Evolutionary conservation across 345 rosid genomes (phyloP).

Genomic region (Syzygium aqueum): DNA sequence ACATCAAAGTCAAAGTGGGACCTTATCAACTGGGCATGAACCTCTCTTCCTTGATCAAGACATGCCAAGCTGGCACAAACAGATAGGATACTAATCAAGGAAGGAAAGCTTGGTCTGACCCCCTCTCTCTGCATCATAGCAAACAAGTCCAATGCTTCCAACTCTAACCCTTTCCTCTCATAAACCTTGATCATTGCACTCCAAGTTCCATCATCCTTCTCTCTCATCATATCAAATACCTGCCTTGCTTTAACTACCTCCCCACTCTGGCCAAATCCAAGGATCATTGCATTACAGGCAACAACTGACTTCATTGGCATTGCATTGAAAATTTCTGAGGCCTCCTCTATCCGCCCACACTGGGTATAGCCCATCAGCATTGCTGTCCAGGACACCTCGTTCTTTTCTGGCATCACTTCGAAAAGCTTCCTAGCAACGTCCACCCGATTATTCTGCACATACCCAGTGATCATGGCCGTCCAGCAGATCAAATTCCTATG

Average conservation of each 20-base stretch:
- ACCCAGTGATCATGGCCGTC: slow-evolving; percentile 73
- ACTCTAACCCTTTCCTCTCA: slow-evolving; percentile 59
- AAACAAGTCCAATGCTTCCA: slow-evolving; percentile 60
- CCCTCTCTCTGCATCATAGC: slow-evolving; percentile 51
- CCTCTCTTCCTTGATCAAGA: slow-evolving; percentile 62
- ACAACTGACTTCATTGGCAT: slow-evolving; percentile 54
- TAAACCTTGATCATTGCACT: slow-evolving; percentile 61
- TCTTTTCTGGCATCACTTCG: slow-evolving; percentile 78
- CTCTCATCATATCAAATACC: slow-evolving; percentile 43
- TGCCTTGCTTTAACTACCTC: slow-evolving; percentile 43
- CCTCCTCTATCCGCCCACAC: slow-evolving; percentile 57
- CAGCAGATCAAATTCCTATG: slow-evolving; percentile 64
- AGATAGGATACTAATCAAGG: slow-evolving; percentile 57
- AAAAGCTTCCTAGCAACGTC: slow-evolving; percentile 80
- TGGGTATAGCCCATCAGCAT: slow-evolving; percentile 74
- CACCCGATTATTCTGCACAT: slow-evolving; percentile 46
- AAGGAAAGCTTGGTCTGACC: slow-evolving; percentile 43
- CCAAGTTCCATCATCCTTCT: slow-evolving; percentile 63
- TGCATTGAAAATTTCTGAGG: slow-evolving; percentile 41
- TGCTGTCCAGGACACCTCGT: slow-evolving; percentile 73
- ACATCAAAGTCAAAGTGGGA: slow-evolving; percentile 53
- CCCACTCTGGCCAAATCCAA: slow-evolving; percentile 50
- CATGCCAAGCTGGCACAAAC: slow-evolving; percentile 64
- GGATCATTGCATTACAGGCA: slow-evolving; percentile 68
- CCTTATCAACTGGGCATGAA: slow-evolving; percentile 62